These are phyloP conservation scores for Thielaviopsis populi DNA, from an alignment of 2,329 filamentous ascomycete species.

Conservation along the genomic window DNA sequence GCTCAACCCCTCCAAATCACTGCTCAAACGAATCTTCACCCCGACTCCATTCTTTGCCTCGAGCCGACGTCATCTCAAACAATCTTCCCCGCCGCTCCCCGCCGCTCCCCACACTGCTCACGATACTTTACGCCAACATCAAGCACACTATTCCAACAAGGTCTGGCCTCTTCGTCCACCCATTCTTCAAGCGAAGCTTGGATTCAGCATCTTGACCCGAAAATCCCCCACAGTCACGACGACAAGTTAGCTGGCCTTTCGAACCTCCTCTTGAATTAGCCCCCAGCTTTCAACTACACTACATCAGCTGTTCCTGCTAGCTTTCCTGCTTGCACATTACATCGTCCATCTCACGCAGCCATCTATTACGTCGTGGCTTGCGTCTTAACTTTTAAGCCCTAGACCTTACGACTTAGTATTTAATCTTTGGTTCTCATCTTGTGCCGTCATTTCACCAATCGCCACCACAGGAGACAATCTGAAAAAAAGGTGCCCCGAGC, in stretches of 20 bases:
- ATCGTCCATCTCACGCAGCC: neutral
- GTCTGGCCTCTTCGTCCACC: neutral
- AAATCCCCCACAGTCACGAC: neutral
- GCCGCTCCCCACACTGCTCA: neutral
- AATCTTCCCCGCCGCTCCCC: neutral
- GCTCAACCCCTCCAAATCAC: neutral
- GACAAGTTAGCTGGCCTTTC: slow-evolving; percentile 8
- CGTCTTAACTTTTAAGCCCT: slow-evolving; percentile 11
- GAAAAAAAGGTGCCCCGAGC: slow-evolving; percentile 1
- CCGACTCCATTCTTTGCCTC: slow-evolving; percentile 1
- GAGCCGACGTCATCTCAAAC: slow-evolving; percentile 4
- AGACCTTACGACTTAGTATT: slow-evolving; percentile 14
- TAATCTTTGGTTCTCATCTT: slow-evolving; percentile 10
- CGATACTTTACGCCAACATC: neutral
- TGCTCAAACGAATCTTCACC: neutral
- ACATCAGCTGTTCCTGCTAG: neutral
- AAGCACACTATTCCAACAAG: neutral
- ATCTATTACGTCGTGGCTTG: slow-evolving; percentile 2
- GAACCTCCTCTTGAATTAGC: neutral
- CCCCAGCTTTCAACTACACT: neutral
- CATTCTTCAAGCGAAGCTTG: neutral
- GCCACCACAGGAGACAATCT: neutral
- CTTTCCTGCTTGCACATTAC: neutral
- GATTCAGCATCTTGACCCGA: neutral
- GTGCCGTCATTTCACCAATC: neutral